Evolutionary conservation across 352 stramenopile species (phyloP).

Genomic region (Phytophthora niederhauseri): DNA sequence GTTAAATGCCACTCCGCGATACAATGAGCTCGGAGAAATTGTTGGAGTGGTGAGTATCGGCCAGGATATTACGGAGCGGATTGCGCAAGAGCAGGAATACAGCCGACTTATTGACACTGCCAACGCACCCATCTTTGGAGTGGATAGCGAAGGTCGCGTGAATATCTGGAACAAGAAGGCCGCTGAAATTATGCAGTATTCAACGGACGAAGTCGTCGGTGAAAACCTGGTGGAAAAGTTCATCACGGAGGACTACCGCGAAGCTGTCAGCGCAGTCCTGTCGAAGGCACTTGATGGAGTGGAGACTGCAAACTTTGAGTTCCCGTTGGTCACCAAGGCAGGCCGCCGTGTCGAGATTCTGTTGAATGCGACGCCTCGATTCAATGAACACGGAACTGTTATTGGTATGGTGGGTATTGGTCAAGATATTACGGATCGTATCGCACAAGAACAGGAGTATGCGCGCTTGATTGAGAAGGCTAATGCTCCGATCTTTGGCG

Average conservation of each 20-base stretch:
- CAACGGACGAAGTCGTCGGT: slow-evolving; percentile 88
- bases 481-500: slow-evolving; percentile 91
- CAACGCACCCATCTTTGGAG: slow-evolving; percentile 91
- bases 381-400: slow-evolving; percentile 78
- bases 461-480: slow-evolving; percentile 88
- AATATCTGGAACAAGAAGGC: slow-evolving; percentile 95
- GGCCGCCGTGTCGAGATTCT: slow-evolving; percentile 82
- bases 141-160: slow-evolving; percentile 78
- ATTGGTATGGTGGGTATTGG: slow-evolving; percentile 92
- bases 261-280: slow-evolving; percentile 63
- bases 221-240: slow-evolving; percentile 91
- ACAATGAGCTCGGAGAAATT: slow-evolving; percentile 78
- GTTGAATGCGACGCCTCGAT: slow-evolving; percentile 85
- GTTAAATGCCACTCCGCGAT: slow-evolving; percentile 77
- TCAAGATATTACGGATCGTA: slow-evolving; percentile 84
- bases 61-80: slow-evolving; percentile 87
- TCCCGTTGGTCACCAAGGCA: slow-evolving; percentile 85
- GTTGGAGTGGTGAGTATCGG: slow-evolving; percentile 87
- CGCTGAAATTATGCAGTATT: slow-evolving; percentile 91
- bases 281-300: slow-evolving; percentile 60
- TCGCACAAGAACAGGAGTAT: slow-evolving; percentile 82
- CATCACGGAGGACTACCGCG: slow-evolving; percentile 81
- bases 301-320: slow-evolving; percentile 88
- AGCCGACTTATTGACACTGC: slow-evolving; percentile 88
- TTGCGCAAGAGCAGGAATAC: slow-evolving; percentile 92